Percentiles rank a stretch among this genome's conserved stretches.
Evolutionary conservation across 129 eudicot genomes (phyloP).

Genomic region (Helianthus annuus): DNA sequence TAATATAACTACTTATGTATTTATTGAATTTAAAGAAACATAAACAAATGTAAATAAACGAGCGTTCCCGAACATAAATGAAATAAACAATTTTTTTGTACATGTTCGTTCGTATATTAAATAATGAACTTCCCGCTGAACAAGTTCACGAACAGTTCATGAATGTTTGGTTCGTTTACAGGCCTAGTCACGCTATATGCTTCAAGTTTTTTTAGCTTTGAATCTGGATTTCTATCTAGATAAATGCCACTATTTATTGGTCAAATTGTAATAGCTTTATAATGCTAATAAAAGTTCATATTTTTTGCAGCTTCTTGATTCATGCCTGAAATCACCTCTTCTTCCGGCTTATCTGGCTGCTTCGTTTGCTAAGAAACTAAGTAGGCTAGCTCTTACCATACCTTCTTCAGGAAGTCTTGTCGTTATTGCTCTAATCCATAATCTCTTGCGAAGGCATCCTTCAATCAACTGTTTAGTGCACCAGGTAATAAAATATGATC

Average conservation of each 20-base stretch:
- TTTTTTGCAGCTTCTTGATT: slow-evolving; percentile 75
- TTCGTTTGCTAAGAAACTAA: slow-evolving; percentile 85
- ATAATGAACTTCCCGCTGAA: no score
- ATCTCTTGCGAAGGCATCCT: slow-evolving; percentile 87
- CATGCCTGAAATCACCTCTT: slow-evolving; percentile 91
- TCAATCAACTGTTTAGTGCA: slow-evolving; percentile 88
- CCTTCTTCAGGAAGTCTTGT: slow-evolving; percentile 90
- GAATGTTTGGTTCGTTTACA: no score
- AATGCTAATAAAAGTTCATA: slow-evolving; percentile 12
- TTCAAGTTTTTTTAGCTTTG: background rate
- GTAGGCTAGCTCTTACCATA: slow-evolving; percentile 70
- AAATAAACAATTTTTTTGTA: no score
- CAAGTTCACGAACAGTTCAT: no score
- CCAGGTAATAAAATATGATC: slow-evolving; percentile 39
- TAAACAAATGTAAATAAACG: no score
- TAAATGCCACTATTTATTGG: background rate
- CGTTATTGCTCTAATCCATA: slow-evolving; percentile 76
- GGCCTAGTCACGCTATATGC: background rate
- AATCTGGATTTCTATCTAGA: background rate
- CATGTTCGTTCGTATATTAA: no score
- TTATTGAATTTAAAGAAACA: no score
- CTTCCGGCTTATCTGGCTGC: slow-evolving; percentile 95
- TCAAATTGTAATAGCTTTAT: background rate
- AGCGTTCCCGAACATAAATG: no score
- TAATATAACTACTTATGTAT: no score